Evolutionary conservation across 2,329 filamentous ascomycete genomes (phyloP).

Genomic region (Aspergillus amoenus): DNA sequence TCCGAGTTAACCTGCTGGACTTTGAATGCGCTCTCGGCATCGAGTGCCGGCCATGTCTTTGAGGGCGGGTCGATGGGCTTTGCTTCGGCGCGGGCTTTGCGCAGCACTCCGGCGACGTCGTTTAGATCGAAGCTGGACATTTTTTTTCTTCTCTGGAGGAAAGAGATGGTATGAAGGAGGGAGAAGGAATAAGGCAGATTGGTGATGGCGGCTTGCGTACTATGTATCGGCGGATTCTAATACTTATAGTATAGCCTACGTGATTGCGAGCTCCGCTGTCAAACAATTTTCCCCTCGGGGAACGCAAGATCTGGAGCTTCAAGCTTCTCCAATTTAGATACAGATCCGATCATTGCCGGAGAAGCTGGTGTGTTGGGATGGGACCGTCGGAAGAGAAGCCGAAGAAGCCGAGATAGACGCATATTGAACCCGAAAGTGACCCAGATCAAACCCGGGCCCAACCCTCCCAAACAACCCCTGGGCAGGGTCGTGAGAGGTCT

Average conservation of each 20-base stretch:
- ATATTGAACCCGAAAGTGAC: too few species aligned
- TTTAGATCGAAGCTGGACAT: background rate
- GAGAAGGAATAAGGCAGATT: background rate
- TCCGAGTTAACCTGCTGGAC: slow-evolving; percentile 16
- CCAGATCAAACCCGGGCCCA: too few species aligned
- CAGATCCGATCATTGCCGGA: too few species aligned
- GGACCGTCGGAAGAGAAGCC: background rate
- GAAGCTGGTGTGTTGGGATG: background rate
- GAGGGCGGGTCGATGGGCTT: slow-evolving; percentile 17
- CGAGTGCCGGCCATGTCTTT: slow-evolving; percentile 17
- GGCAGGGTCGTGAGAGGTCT: too few species aligned
- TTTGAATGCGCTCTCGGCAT: slow-evolving; percentile 15
- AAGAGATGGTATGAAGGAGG: background rate
- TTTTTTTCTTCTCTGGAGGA: background rate
- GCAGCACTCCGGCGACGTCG: slow-evolving; percentile 16
- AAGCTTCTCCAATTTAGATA: background rate
- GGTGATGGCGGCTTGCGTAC: background rate
- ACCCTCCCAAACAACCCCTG: too few species aligned
- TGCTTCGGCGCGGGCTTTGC: slow-evolving; percentile 10
- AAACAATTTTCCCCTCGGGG: background rate
- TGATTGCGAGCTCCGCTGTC: background rate
- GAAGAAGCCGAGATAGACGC: background rate
- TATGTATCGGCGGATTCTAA: background rate
- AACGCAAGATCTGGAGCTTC: background rate
- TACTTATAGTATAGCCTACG: background rate